Evolutionary conservation across 2,329 filamentous ascomycete genomes (phyloP).

Genomic region (Massarina eburnea): DNA sequence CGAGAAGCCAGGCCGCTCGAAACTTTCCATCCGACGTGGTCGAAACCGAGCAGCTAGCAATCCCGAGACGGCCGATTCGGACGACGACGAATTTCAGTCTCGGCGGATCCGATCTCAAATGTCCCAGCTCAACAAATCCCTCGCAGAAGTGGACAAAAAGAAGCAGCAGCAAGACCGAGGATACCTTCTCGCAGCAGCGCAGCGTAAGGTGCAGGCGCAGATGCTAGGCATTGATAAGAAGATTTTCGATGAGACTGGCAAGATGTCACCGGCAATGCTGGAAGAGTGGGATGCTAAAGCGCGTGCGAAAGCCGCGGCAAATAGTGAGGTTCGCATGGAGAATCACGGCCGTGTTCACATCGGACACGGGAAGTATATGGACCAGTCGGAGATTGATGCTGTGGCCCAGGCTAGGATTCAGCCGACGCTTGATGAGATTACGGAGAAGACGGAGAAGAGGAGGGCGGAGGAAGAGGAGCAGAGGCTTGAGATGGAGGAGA

Average conservation of each 20-base stretch:
- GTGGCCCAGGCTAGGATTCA: constrained; percentile 78
- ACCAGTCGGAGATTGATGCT: constrained; percentile 74
- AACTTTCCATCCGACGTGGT: constrained; percentile 55
- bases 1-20: constrained; percentile 52
- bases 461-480: constrained; percentile 65
- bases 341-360: constrained; percentile 66
- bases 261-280: constrained; percentile 66
- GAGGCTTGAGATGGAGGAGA: constrained; percentile 65
- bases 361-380: constrained; percentile 79
- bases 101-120: constrained; percentile 76
- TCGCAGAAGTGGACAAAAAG: constrained; percentile 69
- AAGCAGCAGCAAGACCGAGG: constrained; percentile 77
- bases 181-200: constrained; percentile 73
- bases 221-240: constrained; percentile 81
- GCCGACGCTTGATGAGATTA: constrained; percentile 83
- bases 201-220: constrained; percentile 79
- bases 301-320: constrained; percentile 66
- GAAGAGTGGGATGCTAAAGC: constrained; percentile 81
- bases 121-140: constrained; percentile 70
- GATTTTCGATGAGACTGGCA: constrained; percentile 75
- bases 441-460: constrained; percentile 73
- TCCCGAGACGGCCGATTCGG: constrained; percentile 49
- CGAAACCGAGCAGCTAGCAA: constrained; percentile 68
- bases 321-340: constrained; percentile 62
- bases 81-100: constrained; percentile 70